Conservation (phyloP, 2,329 filamentous ascomycete species). For the Pseudocercospora pini-densiflorae region DNA sequence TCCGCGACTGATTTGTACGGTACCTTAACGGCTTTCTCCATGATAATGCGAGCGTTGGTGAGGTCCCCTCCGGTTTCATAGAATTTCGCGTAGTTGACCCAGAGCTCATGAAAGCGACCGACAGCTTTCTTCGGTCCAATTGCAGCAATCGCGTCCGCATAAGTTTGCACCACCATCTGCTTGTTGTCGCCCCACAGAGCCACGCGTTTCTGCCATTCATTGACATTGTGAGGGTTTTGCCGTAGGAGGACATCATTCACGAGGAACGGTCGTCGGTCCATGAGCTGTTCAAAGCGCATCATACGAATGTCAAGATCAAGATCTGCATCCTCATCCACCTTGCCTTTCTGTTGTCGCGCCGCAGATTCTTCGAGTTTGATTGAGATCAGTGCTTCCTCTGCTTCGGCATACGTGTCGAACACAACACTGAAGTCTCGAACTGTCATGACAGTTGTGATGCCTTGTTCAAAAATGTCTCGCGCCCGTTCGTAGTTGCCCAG, state of each 20-base stretch:
- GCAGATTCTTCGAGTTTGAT: conserved; percentile 89
- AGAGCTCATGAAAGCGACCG: conserved; percentile 91
- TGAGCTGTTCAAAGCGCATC: conserved; percentile 97
- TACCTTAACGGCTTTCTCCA: conserved; percentile 98
- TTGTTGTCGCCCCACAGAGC: conserved; percentile 94
- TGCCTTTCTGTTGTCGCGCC: conserved; percentile 75
- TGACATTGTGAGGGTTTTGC: conserved; percentile 95
- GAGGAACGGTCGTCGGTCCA: conserved; percentile 94
- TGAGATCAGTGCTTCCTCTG: conserved; percentile 93
- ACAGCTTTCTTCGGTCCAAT: conserved; percentile 94
- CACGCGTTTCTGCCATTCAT: conserved; percentile 97
- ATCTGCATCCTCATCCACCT: conserved; percentile 80
- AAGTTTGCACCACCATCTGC: conserved; percentile 87
- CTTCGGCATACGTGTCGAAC: conserved; percentile 95
- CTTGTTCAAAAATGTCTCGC: conserved; percentile 92
- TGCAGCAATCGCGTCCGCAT: conserved; percentile 89
- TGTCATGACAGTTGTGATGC: conserved; percentile 97
- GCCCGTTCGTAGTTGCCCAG: conserved; percentile 91
- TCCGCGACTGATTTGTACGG: conserved; percentile 98
- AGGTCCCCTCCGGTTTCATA: conserved; percentile 89
- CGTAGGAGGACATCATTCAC: conserved; percentile 94
- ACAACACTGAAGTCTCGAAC: conserved; percentile 96
- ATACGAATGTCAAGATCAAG: conserved; percentile 95
- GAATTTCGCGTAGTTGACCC: conserved; percentile 96
- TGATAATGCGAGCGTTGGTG: conserved; percentile 83